These are phyloP conservation scores for Isatis lusitanica DNA, from an alignment of 441 rosid genomes.

Conservation along the genomic window DNA sequence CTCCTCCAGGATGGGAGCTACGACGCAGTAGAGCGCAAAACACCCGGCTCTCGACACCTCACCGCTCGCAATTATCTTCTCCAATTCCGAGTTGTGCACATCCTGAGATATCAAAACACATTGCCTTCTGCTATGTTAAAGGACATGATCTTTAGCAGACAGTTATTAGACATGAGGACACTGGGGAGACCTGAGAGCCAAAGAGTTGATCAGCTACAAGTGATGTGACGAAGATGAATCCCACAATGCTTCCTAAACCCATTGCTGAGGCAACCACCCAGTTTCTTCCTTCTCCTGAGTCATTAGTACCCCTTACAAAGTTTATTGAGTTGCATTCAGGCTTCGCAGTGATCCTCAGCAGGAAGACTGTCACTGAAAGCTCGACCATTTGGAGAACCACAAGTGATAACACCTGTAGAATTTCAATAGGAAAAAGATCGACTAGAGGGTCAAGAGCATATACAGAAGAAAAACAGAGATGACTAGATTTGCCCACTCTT, in stretches of 20 bases:
- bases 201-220: constrained; percentile 43
- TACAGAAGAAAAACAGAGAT: not conserved
- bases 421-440: not conserved
- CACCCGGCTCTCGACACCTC: constrained; percentile 52
- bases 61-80: constrained; percentile 59
- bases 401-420: constrained; percentile 59
- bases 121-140: not conserved
- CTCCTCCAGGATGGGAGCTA: constrained; percentile 80
- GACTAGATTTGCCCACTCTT: not conserved
- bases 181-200: constrained; percentile 47
- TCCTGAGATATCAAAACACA: constrained; percentile 43
- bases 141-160: not conserved
- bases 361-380: constrained; percentile 50
- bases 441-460: not conserved
- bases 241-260: constrained; percentile 56
- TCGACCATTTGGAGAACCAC: constrained; percentile 53
- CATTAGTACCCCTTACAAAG: constrained; percentile 38
- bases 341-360: constrained; percentile 51
- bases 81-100: constrained; percentile 46
- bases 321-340: constrained; percentile 44
- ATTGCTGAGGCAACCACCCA: constrained; percentile 63
- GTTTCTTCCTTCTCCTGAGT: constrained; percentile 42
- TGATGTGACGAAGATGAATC: constrained; percentile 55
- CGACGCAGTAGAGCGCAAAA: constrained; percentile 54
- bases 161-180: not conserved